Percentiles rank a stretch among this genome's conserved stretches.
Conservation (phyloP, 2,329 filamentous ascomycete genomes). For the Pseudophaeomoniella oleicola region DNA sequence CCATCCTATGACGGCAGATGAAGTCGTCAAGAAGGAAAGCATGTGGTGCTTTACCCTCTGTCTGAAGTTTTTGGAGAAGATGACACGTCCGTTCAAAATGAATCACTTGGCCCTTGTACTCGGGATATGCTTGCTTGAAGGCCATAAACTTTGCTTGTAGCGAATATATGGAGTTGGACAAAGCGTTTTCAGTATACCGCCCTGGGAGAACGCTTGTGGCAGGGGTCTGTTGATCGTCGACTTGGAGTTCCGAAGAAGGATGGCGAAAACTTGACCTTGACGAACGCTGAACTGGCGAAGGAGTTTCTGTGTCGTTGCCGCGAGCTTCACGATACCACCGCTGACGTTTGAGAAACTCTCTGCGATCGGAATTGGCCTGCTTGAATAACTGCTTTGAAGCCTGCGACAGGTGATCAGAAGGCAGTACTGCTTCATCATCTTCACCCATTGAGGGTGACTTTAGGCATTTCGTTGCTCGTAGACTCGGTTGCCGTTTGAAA, state of each 20-base stretch:
- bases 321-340: conserved; percentile 1
- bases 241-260: not conserved
- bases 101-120: conserved; percentile 21
- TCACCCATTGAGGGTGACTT: too few relatives aligned
- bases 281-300: too few relatives aligned
- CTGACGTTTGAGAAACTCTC: not conserved
- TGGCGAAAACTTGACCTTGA: not conserved
- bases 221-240: conserved; percentile 3
- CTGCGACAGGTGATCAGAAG: too few relatives aligned
- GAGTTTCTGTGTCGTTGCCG: too few relatives aligned
- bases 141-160: conserved; percentile 17
- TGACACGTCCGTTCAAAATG: conserved; percentile 24
- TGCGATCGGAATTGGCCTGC: not conserved
- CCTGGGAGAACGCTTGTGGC: conserved; percentile 5
- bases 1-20: conserved; percentile 22
- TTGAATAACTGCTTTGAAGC: not conserved
- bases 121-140: conserved; percentile 24
- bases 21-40: conserved; percentile 32
- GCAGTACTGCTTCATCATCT: too few relatives aligned
- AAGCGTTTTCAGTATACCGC: conserved; percentile 12
- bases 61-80: conserved; percentile 19
- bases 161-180: conserved; percentile 9
- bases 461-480: too few relatives aligned
- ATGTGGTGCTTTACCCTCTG: conserved; percentile 15
- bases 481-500: too few relatives aligned